Evolutionary conservation across 2,329 filamentous ascomycete genomes (phyloP).

Genomic region (Exophiala xenobiotica): DNA sequence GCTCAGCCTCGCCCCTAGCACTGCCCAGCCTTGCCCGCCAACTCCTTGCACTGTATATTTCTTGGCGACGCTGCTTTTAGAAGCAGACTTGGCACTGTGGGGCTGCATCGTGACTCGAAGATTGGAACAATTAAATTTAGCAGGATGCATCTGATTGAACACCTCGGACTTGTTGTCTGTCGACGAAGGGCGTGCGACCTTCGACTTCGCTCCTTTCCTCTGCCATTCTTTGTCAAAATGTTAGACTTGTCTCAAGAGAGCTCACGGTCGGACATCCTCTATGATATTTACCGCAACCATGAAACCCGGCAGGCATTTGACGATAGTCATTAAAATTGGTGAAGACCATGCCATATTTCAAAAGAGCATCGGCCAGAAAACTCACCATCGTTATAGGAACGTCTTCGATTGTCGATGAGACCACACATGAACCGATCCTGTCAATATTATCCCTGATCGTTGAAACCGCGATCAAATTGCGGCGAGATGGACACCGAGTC

Average conservation of each 20-base stretch:
- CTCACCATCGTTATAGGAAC: constrained; percentile 63
- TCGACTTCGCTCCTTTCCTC: background rate
- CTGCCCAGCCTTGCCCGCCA: too few species aligned
- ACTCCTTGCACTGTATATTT: too few species aligned
- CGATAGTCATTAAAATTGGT: constrained; percentile 87
- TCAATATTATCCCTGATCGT: constrained; percentile 90
- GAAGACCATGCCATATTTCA: constrained; percentile 29
- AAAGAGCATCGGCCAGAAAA: background rate
- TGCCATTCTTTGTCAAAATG: constrained; percentile 13
- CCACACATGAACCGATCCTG: constrained; percentile 87
- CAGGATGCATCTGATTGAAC: background rate
- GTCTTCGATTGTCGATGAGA: constrained; percentile 97
- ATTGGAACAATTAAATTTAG: too few species aligned
- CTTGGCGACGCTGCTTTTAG: too few species aligned
- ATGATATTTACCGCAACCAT: constrained; percentile 47
- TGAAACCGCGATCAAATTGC: constrained; percentile 83
- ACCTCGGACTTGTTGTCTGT: background rate
- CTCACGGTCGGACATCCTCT: constrained; percentile 10
- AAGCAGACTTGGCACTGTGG: too few species aligned
- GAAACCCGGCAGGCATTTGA: constrained; percentile 66
- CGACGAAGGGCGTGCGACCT: background rate
- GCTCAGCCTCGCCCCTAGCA: too few species aligned
- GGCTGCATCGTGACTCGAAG: too few species aligned
- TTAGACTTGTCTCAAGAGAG: constrained; percentile 1
- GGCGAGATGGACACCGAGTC: constrained; percentile 88